Base-by-base conservation (phyloP, 2,329 filamentous ascomycete genomes). In the Colletotrichum salicis region DNA sequence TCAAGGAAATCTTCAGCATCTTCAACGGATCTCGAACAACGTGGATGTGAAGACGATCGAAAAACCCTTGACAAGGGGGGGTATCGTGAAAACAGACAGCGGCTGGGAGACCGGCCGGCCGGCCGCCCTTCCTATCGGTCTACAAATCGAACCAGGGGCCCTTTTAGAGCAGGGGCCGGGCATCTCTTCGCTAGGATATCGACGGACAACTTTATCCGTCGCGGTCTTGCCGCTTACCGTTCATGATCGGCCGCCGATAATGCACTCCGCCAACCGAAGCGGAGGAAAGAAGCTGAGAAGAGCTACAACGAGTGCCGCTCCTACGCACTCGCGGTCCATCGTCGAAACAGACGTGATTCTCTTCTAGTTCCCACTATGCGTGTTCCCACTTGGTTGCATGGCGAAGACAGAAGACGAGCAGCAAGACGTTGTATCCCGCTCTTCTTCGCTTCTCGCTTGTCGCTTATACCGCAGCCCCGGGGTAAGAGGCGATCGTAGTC, bases 341-440 rank as follows among this genome's bases (percentile, higher is more conserved):
- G 24, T 35, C 64, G 57, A 67, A 71, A 71, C 57, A 71, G 68
- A 57, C 56, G 64, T 64, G 37, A 37, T 51, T 56, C 41, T 48
- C 41, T n/a, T 57, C 68, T 11, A 31, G 12, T 37, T 29, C 10
- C 41, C 41, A 48, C 41, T 7, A 48, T 11, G 22, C 45, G 10
- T 58, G 29, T 70, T 37, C 45, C 70, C 70, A 64, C 70, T 57
- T 70, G 29, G 59, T 27, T 51, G 70, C 70, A 72, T 70, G 35
- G 19, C 5, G n/a, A 41, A 22, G 31, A 24, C 57, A 37, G 8
- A 29, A 10, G 19, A 48, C 35, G 55, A 70, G 22, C n/a, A 48
- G 24, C 45, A 41, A 35, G 60, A 68, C 24, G 52, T 64, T 59
- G 59, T 59, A 71, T 68, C 45, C 70, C 55, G 58, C 55, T 45